Evolutionary conservation across 164 flowering plant species (phyloP), one percentile per base, ranked within the genome.

Genomic region (Vitis cinerea): DNA sequence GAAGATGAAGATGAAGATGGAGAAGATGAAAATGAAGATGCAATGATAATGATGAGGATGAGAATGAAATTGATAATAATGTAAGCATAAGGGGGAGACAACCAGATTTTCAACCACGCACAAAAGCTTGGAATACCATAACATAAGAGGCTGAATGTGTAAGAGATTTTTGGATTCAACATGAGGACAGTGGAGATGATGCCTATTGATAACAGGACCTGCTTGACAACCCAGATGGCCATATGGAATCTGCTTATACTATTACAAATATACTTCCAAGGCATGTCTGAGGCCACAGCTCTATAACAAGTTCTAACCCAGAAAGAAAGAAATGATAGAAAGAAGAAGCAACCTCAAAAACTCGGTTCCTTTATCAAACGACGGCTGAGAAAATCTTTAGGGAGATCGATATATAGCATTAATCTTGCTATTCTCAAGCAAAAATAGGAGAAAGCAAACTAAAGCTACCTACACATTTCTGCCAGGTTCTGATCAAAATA

Each of bases 31-130:
- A 2, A 23, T 23, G 27, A 23, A 23, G 23, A 80, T 75, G 66
- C 47, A 74, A 77, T 10, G 69, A 83, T 69, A 52, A 80, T 3
- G 44, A 37, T 37, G 44, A 37, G 44, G 44, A 37, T 37, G 44
- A 37, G 44, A 6, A 37, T 74, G 74, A 77, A 67, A 65, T 74
- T 74, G 69, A 80, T 52, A 65, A 75, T 19, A 64, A 80, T 70
- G 63, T 66, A 77, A 12, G 79, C 65, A 61, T 70, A 75, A 0
- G 79, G 79, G 1, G 74, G 77, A 31, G 79, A 72, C 0, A 78
- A 62, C 65, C 63, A 75, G 71, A 44, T 31, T 23, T 61, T 66
- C 51, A 66, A 17, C n/a, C 53, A 72, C 59, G 48, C 13, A 63
- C 64, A 72, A 7, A 72, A 23, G 48, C 60, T 12, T 0, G 80